phyloP scores from a whole-genome alignment of 2,329 filamentous ascomycete genomes.

The Aspergillus sp. region DNA sequence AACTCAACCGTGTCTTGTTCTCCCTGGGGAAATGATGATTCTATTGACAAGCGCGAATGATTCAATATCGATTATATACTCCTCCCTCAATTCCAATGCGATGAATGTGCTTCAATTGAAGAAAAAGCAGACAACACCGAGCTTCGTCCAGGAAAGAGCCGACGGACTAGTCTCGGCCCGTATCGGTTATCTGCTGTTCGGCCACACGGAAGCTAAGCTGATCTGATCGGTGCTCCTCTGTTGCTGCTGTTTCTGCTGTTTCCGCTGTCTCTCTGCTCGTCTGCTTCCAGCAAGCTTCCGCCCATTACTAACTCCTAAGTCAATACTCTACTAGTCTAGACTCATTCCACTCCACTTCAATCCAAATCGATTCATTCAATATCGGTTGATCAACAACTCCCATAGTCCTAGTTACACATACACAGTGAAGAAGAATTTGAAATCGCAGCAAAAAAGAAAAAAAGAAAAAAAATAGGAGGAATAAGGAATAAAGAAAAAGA shows the following conservation, averaged over 20 bases:
- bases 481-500: neutral
- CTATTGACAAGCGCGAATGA: neutral
- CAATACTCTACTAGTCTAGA: no score
- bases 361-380: neutral
- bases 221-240: no score
- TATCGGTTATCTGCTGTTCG: slow-evolving; percentile 37
- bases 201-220: slow-evolving; percentile 33
- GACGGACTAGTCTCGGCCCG: slow-evolving; percentile 32
- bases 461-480: neutral
- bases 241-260: no score
- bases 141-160: slow-evolving; percentile 15
- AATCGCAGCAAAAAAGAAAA: neutral
- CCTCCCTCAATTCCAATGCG: neutral
- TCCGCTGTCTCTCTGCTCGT: no score
- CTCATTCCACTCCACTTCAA: neutral
- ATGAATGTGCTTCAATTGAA: neutral
- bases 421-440: neutral
- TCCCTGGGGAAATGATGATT: neutral
- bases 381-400: slow-evolving; percentile 3
- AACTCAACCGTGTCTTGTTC: neutral
- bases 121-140: slow-evolving; percentile 12
- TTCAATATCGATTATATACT: neutral
- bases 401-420: slow-evolving; percentile 6
- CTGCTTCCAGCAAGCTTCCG: neutral
- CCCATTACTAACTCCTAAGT: neutral